Conservation (phyloP, 805 yeast species). For the Naumovozyma castellii region DNA sequence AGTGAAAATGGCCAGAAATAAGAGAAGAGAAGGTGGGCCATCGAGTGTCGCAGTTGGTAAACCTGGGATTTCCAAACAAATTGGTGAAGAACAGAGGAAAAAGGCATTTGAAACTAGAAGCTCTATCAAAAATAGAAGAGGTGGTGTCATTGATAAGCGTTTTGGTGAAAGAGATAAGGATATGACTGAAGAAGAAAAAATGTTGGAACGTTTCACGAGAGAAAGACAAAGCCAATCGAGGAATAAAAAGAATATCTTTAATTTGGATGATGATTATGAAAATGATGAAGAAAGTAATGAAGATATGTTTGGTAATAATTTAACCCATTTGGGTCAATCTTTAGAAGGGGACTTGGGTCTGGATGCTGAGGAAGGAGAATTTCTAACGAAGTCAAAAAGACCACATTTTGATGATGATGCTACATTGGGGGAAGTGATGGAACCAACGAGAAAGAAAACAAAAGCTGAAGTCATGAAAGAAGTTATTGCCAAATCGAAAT, state of each 20-base stretch:
- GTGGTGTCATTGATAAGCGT: slow-evolving; percentile 75
- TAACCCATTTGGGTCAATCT: slow-evolving; percentile 75
- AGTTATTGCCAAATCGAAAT: slow-evolving; percentile 73
- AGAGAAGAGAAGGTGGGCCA: slow-evolving; percentile 33
- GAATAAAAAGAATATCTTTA: slow-evolving; percentile 52
- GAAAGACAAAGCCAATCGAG: slow-evolving; percentile 62
- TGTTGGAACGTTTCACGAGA: slow-evolving; percentile 88
- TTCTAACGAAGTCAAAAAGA: slow-evolving; percentile 9
- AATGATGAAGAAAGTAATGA: slow-evolving; percentile 33
- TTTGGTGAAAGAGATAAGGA: slow-evolving; percentile 77
- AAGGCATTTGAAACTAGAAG: slow-evolving; percentile 56
- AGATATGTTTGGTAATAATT: slow-evolving; percentile 32
- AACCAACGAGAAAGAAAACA: slow-evolving; percentile 55
- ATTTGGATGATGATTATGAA: slow-evolving; percentile 62
- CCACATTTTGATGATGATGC: slow-evolving; percentile 33
- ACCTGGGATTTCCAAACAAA: slow-evolving; percentile 61
- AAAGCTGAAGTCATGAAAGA: slow-evolving; percentile 83
- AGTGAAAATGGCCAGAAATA: slow-evolving; percentile 56
- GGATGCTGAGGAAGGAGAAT: slow-evolving; percentile 30
- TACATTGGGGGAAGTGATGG: slow-evolving; percentile 29
- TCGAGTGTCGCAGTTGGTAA: slow-evolving; percentile 47
- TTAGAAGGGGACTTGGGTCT: slow-evolving; percentile 49
- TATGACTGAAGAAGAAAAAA: slow-evolving; percentile 80
- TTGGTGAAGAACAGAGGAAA: slow-evolving; percentile 53
- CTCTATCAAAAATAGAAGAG: slow-evolving; percentile 57